phyloP scores from a whole-genome alignment of 495 filamentous ascomycete genomes.

The Talaromyces borbonicus region DNA sequence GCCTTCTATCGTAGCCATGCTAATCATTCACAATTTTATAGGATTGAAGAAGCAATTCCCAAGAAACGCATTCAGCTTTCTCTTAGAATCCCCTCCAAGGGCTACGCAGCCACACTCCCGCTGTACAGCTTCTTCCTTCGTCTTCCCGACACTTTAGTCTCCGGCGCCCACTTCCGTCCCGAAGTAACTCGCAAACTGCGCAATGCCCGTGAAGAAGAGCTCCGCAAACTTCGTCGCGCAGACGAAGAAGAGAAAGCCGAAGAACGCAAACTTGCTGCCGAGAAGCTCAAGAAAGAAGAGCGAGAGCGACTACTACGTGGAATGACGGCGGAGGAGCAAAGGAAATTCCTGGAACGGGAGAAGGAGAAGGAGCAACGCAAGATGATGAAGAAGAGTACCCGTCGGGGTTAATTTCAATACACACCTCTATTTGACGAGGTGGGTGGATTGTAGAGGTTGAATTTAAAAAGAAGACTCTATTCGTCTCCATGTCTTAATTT shows the following conservation, averaged over 20 bases:
- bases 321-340: slow-evolving; percentile 87
- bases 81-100: slow-evolving; percentile 54
- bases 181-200: slow-evolving; percentile 82
- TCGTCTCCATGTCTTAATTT: slow-evolving; percentile 4
- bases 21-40: slow-evolving; percentile 31
- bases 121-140: slow-evolving; percentile 79
- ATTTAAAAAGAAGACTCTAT: too few species aligned
- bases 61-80: slow-evolving; percentile 79
- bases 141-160: slow-evolving; percentile 68
- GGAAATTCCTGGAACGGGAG: slow-evolving; percentile 90
- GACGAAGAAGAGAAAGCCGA: slow-evolving; percentile 93
- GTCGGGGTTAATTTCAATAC: slow-evolving; percentile 18
- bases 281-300: slow-evolving; percentile 86
- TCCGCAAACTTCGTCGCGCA: slow-evolving; percentile 65
- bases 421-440: background rate
- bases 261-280: slow-evolving; percentile 66
- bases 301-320: slow-evolving; percentile 72
- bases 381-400: slow-evolving; percentile 58
- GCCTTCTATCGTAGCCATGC: background rate
- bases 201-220: slow-evolving; percentile 69
- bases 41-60: slow-evolving; percentile 74
- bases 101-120: slow-evolving; percentile 58
- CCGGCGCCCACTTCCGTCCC: slow-evolving; percentile 70
- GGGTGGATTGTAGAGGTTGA: too few species aligned
- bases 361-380: slow-evolving; percentile 70